Percentiles rank a stretch among this genome's conserved stretches.
Conservation (phyloP, 495 filamentous ascomycete species). For the Penicillium goetzii region DNA sequence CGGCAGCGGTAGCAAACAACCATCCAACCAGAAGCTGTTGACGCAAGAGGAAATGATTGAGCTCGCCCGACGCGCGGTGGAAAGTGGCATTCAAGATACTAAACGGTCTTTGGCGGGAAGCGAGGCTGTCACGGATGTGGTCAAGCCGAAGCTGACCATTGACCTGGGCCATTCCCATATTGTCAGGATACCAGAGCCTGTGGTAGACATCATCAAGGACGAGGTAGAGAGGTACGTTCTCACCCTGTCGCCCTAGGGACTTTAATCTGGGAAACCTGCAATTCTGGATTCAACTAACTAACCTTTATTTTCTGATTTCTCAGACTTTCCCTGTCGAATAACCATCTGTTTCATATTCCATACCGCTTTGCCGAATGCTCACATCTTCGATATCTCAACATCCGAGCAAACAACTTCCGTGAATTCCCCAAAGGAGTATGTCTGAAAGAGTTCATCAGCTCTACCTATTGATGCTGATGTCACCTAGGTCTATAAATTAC, state of each 20-base stretch:
- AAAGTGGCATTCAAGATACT: conserved; percentile 67
- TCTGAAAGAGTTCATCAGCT: conserved; percentile 18
- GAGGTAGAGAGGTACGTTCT: conserved; percentile 80
- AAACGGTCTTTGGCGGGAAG: conserved; percentile 69
- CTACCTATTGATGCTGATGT: conserved; percentile 23
- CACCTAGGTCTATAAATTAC: conserved; percentile 72
- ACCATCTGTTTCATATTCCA: conserved; percentile 78
- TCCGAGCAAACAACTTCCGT: conserved; percentile 81
- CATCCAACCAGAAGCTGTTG: conserved; percentile 34
- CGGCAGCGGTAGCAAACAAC: conserved; percentile 27
- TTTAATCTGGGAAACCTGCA: background rate
- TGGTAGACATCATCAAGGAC: conserved; percentile 90
- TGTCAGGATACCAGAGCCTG: conserved; percentile 77
- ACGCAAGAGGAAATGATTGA: conserved; percentile 53
- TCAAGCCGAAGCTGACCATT: conserved; percentile 82
- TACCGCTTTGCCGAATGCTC: conserved; percentile 82
- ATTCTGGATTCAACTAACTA: conserved; percentile 13
- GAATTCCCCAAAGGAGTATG: conserved; percentile 86
- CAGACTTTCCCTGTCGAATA: conserved; percentile 89
- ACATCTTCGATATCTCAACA: conserved; percentile 92
- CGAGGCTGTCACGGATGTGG: conserved; percentile 66
- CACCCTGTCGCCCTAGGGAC: background rate
- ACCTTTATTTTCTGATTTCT: background rate
- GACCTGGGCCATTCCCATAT: conserved; percentile 87
- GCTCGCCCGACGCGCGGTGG: conserved; percentile 67